Percentiles rank a stretch among this genome's conserved stretches.
Evolutionary conservation across 225 moss, liverwort and hornwort genomes (phyloP).

Genomic region (Rhytidiadelphus loreus): DNA sequence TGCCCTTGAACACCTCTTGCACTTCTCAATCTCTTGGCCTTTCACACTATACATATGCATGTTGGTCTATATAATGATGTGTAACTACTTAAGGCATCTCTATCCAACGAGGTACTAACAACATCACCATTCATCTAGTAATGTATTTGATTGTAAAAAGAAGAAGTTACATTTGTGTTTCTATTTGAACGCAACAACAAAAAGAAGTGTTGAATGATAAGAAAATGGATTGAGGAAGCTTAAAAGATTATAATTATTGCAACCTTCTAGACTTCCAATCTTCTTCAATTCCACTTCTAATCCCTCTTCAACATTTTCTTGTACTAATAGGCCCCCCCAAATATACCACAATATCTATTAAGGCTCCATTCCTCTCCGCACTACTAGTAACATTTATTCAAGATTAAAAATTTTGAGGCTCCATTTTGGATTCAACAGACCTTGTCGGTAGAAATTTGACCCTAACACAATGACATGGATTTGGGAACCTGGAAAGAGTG

Average conservation of each 20-base stretch:
- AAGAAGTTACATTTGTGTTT: background rate
- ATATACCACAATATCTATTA: background rate
- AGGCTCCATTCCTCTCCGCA: accelerated
- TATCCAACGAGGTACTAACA: accelerated
- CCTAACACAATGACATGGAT: accelerated
- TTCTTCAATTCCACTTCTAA: background rate
- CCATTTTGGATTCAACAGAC: accelerated
- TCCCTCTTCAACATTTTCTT: background rate
- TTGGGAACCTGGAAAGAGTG: accelerated
- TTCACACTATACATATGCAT: background rate
- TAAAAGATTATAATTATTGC: background rate
- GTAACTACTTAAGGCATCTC: background rate
- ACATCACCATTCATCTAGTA: background rate
- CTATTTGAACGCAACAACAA: background rate
- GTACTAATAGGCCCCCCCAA: accelerated
- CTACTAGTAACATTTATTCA: background rate
- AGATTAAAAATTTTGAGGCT: background rate
- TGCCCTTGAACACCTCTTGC: background rate
- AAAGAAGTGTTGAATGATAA: background rate
- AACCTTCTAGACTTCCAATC: background rate
- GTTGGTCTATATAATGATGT: too few relatives aligned
- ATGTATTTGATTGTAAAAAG: background rate
- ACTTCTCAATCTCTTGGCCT: background rate
- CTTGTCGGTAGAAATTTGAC: accelerated
- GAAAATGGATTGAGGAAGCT: background rate